A percentile compares a stretch with the other conserved stretches of the same genome.
Conservation (phyloP, 1,139 yeast genomes). For the Eremothecium coryli region DNA sequence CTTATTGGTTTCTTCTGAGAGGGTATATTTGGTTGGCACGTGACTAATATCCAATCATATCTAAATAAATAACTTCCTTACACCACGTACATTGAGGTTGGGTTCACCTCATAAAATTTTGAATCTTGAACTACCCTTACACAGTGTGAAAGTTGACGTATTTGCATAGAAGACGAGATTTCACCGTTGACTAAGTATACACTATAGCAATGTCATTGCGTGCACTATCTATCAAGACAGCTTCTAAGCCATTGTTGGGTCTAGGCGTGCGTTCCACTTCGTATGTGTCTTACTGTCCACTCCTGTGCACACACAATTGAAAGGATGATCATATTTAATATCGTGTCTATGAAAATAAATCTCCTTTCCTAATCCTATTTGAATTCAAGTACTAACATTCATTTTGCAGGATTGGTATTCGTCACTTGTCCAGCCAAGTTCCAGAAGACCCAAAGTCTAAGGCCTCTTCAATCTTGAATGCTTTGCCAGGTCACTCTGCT, state of each 20-base stretch:
- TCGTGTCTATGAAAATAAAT: too few species aligned
- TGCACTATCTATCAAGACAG: conserved; percentile 23
- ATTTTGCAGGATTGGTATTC: conserved; percentile 43
- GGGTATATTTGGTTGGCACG: background rate
- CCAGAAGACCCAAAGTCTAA: conserved; percentile 80
- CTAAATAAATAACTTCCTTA: background rate
- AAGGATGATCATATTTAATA: too few species aligned
- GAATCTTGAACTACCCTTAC: background rate
- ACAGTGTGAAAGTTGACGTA: too few species aligned
- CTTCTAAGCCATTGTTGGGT: conserved; percentile 20
- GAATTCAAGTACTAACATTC: too few species aligned
- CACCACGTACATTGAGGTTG: conserved; percentile 5
- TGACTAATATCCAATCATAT: conserved; percentile 8
- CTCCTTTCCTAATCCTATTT: too few species aligned
- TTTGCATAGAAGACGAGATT: too few species aligned
- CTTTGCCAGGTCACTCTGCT: conserved; percentile 84
- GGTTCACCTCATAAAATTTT: conserved; percentile 5
- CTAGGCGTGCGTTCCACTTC: conserved; percentile 22
- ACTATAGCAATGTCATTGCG: conserved; percentile 25
- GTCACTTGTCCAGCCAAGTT: conserved; percentile 50
- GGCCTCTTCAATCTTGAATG: conserved; percentile 82
- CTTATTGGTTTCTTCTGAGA: background rate
- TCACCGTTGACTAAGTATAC: too few species aligned
- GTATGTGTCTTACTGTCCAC: conserved; percentile 8
- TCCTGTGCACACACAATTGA: too few species aligned